Evolutionary conservation across 23 red algal species (phyloP).

Genomic region (Gracilaria gracilis): DNA sequence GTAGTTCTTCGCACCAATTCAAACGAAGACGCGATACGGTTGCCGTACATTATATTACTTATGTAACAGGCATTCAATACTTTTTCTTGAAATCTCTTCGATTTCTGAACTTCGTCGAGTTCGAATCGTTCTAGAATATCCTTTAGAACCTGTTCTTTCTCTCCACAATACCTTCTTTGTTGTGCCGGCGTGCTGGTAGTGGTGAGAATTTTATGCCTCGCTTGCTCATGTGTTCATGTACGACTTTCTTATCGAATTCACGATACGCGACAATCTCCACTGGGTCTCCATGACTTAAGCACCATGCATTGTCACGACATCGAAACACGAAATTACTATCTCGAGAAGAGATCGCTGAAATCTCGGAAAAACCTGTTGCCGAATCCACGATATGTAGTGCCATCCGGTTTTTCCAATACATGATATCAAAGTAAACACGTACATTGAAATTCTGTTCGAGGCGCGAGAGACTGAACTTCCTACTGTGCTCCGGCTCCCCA

Average conservation of each 20-base stretch:
- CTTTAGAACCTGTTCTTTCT: constrained; percentile 12
- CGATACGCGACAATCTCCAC: background rate
- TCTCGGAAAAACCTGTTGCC: constrained; percentile 30
- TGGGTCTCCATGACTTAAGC: constrained; percentile 1
- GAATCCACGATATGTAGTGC: background rate
- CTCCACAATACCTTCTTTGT: constrained; percentile 22
- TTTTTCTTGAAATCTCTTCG: too few relatives aligned
- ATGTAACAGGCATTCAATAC: too few relatives aligned
- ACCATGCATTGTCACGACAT: background rate
- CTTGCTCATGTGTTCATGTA: background rate
- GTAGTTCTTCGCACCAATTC: too few relatives aligned
- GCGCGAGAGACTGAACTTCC: background rate
- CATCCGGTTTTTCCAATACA: background rate
- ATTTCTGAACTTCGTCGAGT: background rate
- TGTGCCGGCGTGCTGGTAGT: constrained; percentile 5
- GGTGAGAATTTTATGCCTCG: background rate
- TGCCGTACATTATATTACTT: too few relatives aligned
- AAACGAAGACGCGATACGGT: too few relatives aligned
- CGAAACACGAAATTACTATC: background rate
- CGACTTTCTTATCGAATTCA: background rate
- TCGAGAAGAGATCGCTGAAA: background rate
- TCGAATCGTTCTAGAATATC: constrained; percentile 6
- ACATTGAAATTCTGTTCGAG: constrained; percentile 1
- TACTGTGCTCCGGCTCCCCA: background rate
- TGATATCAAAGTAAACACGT: background rate